Base-by-base conservation (phyloP, 495 filamentous ascomycete species). In the Choiromyces venosus region DNA sequence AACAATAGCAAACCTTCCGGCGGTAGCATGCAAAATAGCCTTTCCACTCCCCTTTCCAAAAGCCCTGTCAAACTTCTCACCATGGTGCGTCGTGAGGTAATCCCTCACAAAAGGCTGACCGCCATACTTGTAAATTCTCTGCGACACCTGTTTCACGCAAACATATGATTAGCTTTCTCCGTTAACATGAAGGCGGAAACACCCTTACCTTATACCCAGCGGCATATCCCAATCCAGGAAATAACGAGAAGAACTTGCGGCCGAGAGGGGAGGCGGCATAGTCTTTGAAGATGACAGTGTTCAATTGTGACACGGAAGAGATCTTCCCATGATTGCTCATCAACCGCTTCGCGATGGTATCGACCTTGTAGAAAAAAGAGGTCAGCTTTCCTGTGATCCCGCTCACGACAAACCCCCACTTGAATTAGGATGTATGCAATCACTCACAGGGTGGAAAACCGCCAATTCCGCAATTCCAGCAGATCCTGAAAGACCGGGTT, bases 121-220 rank as follows among this genome's bases (percentile, higher is more conserved):
- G 73, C 95, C 95, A 82, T 97, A 99, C 84, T 99, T 99, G 87
- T 99, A 99, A 81, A 99, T 89, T 79, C 95, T 87, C 87, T 99
- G 95, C 70, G 96, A 88, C 72, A 95, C 85, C 90, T 92, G 39
- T 21, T 25, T 12, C 19, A 33, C 38, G 37, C n/a, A 9, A 29
- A 16, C 37, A 36, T 9, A 52, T 21, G 25, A 25, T 76, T 71
- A 76, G 39, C 44, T 37, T 42, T 21, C 37, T 52, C 19, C n/a
- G n/a, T 21, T 25, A 35, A 14, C 73, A n/a, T 8, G 14, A 46
- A 40, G 33, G 33, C 33, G 37, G 14, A 33, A 73, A 61, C 70
- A 25, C 18, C 81, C 84, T 65, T 76, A 95, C 92, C 88, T 99
- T 99, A 85, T 99, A 99, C 69, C 94, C 93, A 69, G 95, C 95